Evolutionary conservation across 805 yeast genomes (phyloP), one percentile per base, ranked within the genome.

Genomic region (Wickerhamomyces tratensis): DNA sequence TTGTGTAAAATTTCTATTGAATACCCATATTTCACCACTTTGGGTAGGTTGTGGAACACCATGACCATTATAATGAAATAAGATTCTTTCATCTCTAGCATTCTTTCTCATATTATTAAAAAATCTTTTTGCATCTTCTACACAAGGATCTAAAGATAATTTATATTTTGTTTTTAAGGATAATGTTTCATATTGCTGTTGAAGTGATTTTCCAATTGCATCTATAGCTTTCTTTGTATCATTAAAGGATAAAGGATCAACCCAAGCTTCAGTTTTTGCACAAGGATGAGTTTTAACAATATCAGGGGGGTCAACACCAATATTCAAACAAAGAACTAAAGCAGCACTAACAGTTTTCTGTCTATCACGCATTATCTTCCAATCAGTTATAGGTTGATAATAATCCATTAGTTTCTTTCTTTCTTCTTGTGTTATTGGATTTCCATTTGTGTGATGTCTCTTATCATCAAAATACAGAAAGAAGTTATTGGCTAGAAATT

Each of bases 241-340:
- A 33, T 81, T 75, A 52, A 78, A 82, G 8, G 79, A 70, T 25
- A 84, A 65, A 0, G 98, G 97, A 58, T 93, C 96, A 10, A 89
- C 78, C 87, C 96, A 91, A 1, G 97, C 84, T 66, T 93, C 98
- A 36, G 81, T 64, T 50, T 82, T 79, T 1, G 98, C 96, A 53
- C 94, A 85, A 1, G 96, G 97, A 47, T 85, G 87, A 0, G 97
- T 87, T 58, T 88, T 86, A 57, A 86, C 78, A 27, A 89, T 79
- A 62, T 93, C 98, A 1, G 98, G 98, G 3, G 98, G 98, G 51
- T 91, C 98, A 2, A 93, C 96, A 8, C 98, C 97, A 26, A 91
- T 63, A 57, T 93, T 93, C 35, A 93, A 67, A 61, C 98, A 93
- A 39, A 93, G 66, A 40, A 93, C 88, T 8, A 93, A 67, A 13